These are phyloP conservation scores for Coemansia pectinata DNA, from an alignment of 192 early-diverging fungal genomes.

Conservation along the genomic window DNA sequence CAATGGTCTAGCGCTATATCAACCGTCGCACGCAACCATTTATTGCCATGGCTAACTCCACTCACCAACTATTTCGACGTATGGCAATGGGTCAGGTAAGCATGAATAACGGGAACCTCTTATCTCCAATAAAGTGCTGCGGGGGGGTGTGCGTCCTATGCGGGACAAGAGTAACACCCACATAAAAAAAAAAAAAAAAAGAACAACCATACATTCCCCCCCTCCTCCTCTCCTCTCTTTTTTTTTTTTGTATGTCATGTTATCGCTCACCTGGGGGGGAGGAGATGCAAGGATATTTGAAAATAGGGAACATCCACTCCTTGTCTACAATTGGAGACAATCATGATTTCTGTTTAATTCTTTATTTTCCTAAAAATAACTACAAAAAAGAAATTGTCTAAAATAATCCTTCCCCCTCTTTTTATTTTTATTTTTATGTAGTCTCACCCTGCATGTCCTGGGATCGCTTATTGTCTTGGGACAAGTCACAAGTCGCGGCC, in stretches of 20 bases:
- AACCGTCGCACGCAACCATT: background rate
- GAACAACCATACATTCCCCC: background rate
- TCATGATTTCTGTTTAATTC: conserved; percentile 1
- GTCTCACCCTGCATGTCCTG: conserved; percentile 12
- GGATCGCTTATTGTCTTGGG: background rate
- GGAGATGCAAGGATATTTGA: conserved; percentile 7
- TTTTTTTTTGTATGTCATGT: background rate
- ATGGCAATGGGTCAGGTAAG: conserved; percentile 2
- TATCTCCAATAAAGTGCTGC: background rate
- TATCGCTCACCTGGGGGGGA: conserved; percentile 1
- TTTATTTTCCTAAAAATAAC: background rate
- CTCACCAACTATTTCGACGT: background rate
- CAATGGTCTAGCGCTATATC: too few relatives aligned
- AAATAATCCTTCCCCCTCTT: background rate
- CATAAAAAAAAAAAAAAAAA: background rate
- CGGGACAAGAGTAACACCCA: background rate
- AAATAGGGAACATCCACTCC: background rate
- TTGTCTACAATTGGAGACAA: background rate
- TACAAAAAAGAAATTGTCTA: too few relatives aligned
- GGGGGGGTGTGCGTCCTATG: background rate
- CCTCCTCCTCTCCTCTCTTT: background rate
- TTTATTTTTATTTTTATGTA: background rate
- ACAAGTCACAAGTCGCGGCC: background rate
- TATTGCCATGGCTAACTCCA: background rate
- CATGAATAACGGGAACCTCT: background rate